phyloP scores from a whole-genome alignment of 176 grass and related monocot genomes.

The Cocos nucifera region DNA sequence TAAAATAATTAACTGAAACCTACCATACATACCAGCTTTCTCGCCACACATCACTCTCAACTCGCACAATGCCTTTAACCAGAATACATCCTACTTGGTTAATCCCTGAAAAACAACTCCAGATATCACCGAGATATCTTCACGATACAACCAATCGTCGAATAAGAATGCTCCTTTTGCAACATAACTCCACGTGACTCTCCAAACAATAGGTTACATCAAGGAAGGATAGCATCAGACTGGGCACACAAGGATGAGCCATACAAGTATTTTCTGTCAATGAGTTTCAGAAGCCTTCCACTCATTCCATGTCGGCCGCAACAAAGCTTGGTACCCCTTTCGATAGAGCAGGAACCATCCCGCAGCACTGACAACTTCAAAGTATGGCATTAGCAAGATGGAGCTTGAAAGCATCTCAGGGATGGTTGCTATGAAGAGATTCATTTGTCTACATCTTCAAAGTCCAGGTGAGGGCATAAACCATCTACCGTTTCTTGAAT shows the following conservation, averaged over 20 bases:
- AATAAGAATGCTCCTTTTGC: neutral
- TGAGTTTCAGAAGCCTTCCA: conserved; percentile 69
- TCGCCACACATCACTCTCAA: too few relatives aligned
- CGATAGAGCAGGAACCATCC: conserved; percentile 73
- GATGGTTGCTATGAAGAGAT: conserved; percentile 99
- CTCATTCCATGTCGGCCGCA: conserved; percentile 64
- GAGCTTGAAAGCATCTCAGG: conserved; percentile 66
- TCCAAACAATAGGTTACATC: conserved; percentile 65
- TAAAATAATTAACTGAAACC: too few relatives aligned
- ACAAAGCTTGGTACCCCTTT: conserved; percentile 47
- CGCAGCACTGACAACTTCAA: conserved; percentile 69
- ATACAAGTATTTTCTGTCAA: conserved; percentile 77
- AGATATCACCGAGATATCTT: too few relatives aligned
- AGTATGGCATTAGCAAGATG: conserved; percentile 68
- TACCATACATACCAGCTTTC: too few relatives aligned
- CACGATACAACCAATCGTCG: too few relatives aligned
- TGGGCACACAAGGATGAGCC: conserved; percentile 41
- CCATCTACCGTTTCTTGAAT: too few relatives aligned
- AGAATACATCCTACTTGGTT: too few relatives aligned
- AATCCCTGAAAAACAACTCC: too few relatives aligned
- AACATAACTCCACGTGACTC: conserved; percentile 13
- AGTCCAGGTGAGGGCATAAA: conserved; percentile 43
- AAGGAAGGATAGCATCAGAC: conserved; percentile 87
- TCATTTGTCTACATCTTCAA: conserved; percentile 98
- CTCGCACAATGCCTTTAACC: too few relatives aligned